Base-by-base conservation (phyloP, 192 early-diverging fungal species). In the Jimgerdemannia lactiflua region DNA sequence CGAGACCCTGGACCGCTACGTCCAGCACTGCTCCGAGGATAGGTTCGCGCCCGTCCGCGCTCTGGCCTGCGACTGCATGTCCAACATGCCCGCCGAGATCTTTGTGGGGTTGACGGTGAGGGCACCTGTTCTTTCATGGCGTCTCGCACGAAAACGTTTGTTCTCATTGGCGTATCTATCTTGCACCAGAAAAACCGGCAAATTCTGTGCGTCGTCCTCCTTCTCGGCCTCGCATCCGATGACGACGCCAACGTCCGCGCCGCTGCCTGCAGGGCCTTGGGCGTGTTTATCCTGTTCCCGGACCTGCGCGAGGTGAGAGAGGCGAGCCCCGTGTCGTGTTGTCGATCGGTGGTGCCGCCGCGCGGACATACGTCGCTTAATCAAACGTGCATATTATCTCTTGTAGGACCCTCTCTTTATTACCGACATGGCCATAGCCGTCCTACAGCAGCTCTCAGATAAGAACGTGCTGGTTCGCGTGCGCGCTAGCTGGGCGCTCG, bases 401-500 rank as follows among this genome's bases (percentile, higher is more conserved):
- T 10, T 59, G 4, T 59, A 91, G 83, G 91, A 95, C 77, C 76
- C 84, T 9, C 78, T 81, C 19, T 90, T 91, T 74, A 71, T 89
- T 10, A 70, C 81, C 4, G 89, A 92, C 43, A 84, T 92, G 80
- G 84, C 87, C 2, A 78, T 76, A 3, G 79, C 80, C 43, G 72
- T 92, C 3, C 76, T 90, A 4, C 70, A 78, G 8, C 78, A 88
- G 43, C 83, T 85, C n/a, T 70, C 72, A 3, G 91, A 94, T 76
- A 64, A 74, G 6, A 84, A 81, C 39, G 43, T 94, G 42, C 71
- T 83, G 59, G 94, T 95, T 3, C 80, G 91, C 64, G 82, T 93
- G 8, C 79, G 92, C 42, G 90, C 86, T 2, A 91, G 89, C 73
- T 95, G 94, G 94, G 91, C 92, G 0, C 79, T 93, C n/a, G 94